Conservation (phyloP, 345 rosid genomes). For the Combretum micranthum region DNA sequence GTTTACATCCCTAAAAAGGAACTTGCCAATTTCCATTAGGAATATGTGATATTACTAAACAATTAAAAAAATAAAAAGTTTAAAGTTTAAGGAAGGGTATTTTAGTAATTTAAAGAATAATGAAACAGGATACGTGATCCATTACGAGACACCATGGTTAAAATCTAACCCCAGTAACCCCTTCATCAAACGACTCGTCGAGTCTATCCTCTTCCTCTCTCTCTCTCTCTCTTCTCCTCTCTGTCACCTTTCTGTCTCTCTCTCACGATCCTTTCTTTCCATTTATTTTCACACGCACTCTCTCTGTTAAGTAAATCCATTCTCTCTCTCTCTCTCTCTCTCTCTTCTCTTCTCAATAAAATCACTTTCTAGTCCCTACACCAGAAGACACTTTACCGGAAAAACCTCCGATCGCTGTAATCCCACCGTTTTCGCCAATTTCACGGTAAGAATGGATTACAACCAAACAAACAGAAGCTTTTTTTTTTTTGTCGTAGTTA, state of each 20-base stretch:
- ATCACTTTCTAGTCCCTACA: too few relatives aligned
- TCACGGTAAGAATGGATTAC: too few relatives aligned
- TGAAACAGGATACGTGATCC: conserved; percentile 9
- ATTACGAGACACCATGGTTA: conserved; percentile 18
- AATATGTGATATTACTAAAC: not conserved
- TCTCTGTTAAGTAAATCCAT: not conserved
- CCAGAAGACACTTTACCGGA: too few relatives aligned
- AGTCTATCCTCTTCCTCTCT: conserved; percentile 3
- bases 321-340: conserved; percentile 4
- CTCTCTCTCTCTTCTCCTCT: conserved; percentile 6
- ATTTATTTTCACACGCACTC: not conserved
- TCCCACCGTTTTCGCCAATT: too few relatives aligned
- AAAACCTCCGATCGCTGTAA: too few relatives aligned
- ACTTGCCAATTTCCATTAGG: too few relatives aligned
- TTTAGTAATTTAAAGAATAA: not conserved
- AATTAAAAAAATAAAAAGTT: not conserved
- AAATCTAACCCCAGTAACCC: conserved; percentile 18
- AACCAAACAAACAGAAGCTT: too few relatives aligned
- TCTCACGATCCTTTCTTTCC: conserved; percentile 3
- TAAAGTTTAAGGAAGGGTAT: not conserved
- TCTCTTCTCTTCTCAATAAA: not conserved
- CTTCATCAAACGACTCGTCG: not conserved
- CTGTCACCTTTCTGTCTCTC: too few relatives aligned
- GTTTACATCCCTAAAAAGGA: too few relatives aligned
- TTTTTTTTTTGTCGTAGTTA: too few relatives aligned